Conservation (phyloP, 2,329 filamentous ascomycete species). For the Nakataea oryzae region DNA sequence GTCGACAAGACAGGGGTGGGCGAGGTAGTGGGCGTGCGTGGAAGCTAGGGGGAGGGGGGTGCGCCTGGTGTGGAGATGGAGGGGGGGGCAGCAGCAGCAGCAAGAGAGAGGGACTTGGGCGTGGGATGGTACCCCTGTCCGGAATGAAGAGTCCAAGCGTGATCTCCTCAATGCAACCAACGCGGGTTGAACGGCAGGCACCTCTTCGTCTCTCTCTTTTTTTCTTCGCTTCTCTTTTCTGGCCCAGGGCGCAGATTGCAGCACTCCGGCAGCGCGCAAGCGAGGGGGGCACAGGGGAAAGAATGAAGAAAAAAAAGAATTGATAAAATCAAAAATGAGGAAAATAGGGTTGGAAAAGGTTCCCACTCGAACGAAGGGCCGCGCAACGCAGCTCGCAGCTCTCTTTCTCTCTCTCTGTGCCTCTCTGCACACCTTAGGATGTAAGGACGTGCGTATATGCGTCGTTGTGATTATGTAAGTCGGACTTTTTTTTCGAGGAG, state of each 20-base stretch:
- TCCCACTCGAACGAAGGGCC: too few species aligned
- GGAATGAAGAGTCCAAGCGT: constrained; percentile 20
- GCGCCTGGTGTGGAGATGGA: too few species aligned
- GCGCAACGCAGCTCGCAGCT: too few species aligned
- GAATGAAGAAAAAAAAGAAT: neutral
- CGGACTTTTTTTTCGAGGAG: too few species aligned
- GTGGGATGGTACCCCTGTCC: constrained; percentile 20
- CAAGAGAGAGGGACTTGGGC: constrained; percentile 5
- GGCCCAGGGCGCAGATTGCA: neutral
- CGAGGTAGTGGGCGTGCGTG: neutral
- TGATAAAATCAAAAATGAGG: neutral
- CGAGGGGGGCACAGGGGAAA: neutral
- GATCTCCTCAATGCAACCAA: constrained; percentile 25
- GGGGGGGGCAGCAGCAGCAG: constrained; percentile 4
- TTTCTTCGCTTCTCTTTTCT: neutral
- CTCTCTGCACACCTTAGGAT: too few species aligned
- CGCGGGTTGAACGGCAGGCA: constrained; percentile 14
- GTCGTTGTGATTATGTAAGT: too few species aligned
- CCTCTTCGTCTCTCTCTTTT: neutral
- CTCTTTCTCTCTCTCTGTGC: too few species aligned
- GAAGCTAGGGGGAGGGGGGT: too few species aligned
- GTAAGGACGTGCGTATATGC: too few species aligned
- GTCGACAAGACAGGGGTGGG: constrained; percentile 10
- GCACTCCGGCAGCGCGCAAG: neutral
- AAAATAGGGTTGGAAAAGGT: neutral